A percentile compares a stretch with the other conserved stretches of the same genome.
phyloP scores from a whole-genome alignment of 495 filamentous ascomycete species.

The Copromyces sp. region DNA sequence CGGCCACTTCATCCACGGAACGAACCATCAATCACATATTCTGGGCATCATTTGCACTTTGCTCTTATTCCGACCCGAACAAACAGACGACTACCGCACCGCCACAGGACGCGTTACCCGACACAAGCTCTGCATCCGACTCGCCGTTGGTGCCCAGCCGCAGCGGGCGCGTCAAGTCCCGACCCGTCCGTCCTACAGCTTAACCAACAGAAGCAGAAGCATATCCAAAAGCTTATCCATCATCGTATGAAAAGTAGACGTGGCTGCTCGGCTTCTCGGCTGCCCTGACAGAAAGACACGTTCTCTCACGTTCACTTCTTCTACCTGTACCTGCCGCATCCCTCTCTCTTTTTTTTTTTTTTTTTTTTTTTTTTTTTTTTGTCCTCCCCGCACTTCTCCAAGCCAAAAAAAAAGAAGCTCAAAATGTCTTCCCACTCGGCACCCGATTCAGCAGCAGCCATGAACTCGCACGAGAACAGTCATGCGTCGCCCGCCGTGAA shows the following conservation, averaged over 20 bases:
- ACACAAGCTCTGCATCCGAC: background rate
- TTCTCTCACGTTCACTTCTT: no score
- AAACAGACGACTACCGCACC: background rate
- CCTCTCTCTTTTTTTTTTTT: background rate
- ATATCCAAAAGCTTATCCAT: background rate
- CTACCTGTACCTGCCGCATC: background rate
- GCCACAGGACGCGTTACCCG: background rate
- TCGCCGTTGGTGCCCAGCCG: background rate
- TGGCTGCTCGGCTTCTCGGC: background rate
- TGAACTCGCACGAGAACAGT: slow-evolving; percentile 8
- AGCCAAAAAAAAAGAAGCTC: background rate
- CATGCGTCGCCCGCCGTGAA: slow-evolving; percentile 3
- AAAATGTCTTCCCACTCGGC: background rate
- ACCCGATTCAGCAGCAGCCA: slow-evolving; percentile 1
- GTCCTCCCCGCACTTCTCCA: slow-evolving; percentile 2
- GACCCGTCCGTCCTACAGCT: background rate
- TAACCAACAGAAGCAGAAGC: background rate
- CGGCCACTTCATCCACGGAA: background rate
- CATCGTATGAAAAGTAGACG: background rate
- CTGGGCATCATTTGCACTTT: background rate
- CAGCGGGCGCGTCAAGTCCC: background rate
- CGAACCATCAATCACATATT: background rate
- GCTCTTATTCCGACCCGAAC: background rate
- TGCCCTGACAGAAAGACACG: background rate
- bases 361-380: no score